These are phyloP conservation scores for Ophiocordyceps camponoti-floridani DNA, from an alignment of 2,329 filamentous ascomycete genomes.

Conservation along the genomic window DNA sequence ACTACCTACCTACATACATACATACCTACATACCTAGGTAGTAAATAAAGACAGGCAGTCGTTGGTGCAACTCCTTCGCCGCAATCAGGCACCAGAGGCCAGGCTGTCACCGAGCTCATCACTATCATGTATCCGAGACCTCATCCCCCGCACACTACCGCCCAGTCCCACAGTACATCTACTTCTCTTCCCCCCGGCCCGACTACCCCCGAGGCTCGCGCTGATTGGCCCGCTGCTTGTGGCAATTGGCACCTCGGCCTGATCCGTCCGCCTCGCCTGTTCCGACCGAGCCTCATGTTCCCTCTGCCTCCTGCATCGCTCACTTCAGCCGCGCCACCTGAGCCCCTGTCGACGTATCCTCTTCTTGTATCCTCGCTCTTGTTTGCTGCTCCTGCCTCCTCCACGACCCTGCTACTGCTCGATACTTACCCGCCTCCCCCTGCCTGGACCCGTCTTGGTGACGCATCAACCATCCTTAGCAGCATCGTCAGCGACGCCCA, in stretches of 20 bases:
- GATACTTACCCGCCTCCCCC: not conserved
- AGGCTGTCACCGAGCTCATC: not conserved
- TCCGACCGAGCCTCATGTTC: not conserved
- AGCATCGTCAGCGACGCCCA: slow-evolving; percentile 9
- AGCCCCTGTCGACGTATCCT: not conserved
- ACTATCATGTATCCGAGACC: not conserved
- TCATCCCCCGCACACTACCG: not conserved
- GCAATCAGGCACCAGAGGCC: not conserved
- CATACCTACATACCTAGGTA: not conserved
- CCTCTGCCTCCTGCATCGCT: not conserved
- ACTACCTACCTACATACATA: too few relatives aligned
- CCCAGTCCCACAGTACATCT: not conserved
- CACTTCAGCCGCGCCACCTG: not conserved
- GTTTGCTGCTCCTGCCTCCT: not conserved
- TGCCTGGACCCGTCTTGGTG: not conserved
- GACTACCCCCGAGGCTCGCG: not conserved
- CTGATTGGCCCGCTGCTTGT: not conserved
- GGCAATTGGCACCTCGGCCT: not conserved
- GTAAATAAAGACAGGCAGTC: not conserved
- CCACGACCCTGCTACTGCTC: not conserved
- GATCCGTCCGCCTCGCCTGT: not conserved
- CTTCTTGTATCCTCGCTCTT: not conserved
- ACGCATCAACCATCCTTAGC: not conserved
- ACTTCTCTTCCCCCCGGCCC: not conserved
- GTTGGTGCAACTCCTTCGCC: not conserved